Conservation (phyloP, 140 eudicot species). For the Senecio squalidus region DNA sequence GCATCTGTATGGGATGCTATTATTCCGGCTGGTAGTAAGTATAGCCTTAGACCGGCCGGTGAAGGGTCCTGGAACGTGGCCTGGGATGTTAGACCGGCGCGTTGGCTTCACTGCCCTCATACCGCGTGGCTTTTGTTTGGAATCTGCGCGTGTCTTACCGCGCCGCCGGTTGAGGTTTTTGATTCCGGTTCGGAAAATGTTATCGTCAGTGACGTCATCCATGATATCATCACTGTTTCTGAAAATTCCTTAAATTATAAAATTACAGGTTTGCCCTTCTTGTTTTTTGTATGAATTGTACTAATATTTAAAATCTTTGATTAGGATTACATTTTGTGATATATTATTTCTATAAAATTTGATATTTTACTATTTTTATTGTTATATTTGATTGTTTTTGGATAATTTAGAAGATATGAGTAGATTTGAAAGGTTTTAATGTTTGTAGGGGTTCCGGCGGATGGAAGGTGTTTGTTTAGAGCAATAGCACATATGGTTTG, state of each 20-base stretch:
- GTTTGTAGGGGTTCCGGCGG: conserved; percentile 67
- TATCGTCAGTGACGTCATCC: not conserved
- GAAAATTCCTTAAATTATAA: conserved; percentile 32
- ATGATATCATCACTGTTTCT: conserved; percentile 3
- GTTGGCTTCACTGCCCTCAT: conserved; percentile 71
- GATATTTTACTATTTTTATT: no score
- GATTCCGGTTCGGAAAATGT: not conserved
- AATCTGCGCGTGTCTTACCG: conserved; percentile 47
- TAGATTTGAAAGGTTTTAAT: not conserved
- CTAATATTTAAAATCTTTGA: conserved; percentile 1
- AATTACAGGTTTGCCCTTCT: conserved; percentile 38
- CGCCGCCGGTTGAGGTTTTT: conserved; percentile 19
- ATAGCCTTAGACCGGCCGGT: conserved; percentile 38
- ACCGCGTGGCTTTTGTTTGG: conserved; percentile 81
- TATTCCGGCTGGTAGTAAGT: conserved; percentile 36
- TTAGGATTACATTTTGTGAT: no score
- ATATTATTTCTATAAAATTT: no score
- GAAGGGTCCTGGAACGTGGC: conserved; percentile 95
- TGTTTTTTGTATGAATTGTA: not conserved
- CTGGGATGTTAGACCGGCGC: conserved; percentile 85
- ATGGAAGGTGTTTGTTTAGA: conserved; percentile 83
- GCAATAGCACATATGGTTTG: conserved; percentile 86
- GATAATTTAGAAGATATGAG: no score
- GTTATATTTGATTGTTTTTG: no score
- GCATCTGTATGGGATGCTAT: conserved; percentile 71